Percentiles rank a stretch among this genome's conserved stretches.
phyloP scores from a whole-genome alignment of 192 early-diverging fungal genomes.

The Jimgerdemannia lactiflua region DNA sequence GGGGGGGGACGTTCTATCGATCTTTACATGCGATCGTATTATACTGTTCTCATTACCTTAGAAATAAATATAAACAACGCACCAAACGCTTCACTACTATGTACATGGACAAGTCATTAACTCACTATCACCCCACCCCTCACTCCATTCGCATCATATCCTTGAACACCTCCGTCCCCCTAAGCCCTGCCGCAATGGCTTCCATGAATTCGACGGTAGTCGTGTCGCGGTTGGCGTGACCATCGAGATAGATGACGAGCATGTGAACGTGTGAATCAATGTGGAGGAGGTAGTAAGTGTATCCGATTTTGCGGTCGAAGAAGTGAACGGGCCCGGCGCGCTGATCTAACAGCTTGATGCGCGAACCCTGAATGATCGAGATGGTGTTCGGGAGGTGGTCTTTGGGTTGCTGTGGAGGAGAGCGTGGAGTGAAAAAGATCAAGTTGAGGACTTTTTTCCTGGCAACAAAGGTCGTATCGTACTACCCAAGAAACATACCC shows the following conservation, averaged over 20 bases:
- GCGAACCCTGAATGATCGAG: constrained; percentile 47
- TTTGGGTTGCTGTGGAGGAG: constrained; percentile 29
- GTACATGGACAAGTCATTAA: no score
- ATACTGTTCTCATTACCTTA: neutral
- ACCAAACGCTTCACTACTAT: no score
- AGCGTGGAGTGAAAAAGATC: constrained; percentile 1
- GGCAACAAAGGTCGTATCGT: neutral
- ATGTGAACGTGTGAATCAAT: constrained; percentile 45
- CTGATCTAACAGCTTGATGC: constrained; percentile 27
- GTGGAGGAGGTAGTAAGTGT: constrained; percentile 47
- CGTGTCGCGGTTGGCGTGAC: constrained; percentile 39
- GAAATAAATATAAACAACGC: neutral
- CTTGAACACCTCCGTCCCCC: neutral
- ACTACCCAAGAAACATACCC: neutral
- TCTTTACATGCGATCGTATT: no score
- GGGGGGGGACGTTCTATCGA: no score
- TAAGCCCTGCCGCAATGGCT: neutral
- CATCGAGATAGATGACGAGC: constrained; percentile 48
- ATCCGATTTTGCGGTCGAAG: constrained; percentile 45
- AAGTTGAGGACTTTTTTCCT: no score
- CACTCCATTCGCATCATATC: neutral
- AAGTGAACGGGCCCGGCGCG: constrained; percentile 38
- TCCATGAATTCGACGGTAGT: constrained; percentile 41
- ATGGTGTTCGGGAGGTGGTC: constrained; percentile 53
- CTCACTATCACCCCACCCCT: neutral